Base-by-base conservation (phyloP, 2,329 filamentous ascomycete species). In the Pseudocercospora crystallina region DNA sequence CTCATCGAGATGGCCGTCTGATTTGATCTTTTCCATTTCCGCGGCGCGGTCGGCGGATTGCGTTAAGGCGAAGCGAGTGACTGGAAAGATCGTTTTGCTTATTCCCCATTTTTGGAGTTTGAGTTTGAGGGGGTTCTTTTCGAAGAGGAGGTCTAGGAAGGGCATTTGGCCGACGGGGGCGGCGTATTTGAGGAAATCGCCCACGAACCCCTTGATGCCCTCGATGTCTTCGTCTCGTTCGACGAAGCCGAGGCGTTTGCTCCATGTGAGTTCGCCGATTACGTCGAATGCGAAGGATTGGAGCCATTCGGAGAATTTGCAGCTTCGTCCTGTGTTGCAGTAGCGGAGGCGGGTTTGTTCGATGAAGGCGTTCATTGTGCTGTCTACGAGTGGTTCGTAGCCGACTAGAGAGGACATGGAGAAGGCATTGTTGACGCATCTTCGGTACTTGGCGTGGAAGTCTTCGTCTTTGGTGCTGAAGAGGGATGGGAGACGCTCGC, bases 261-360 rank as follows among this genome's bases (percentile, higher is more conserved):
- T 84, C 71, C 88, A 90, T 0, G 86, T 90, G 62, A 90, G 80
- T 54, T 88, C 84, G 5, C 86, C 86, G 55, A 90, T 90, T 11
- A 90, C 87, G 64, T 91, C 88, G 62, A 91, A 91, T 0, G 88
- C 88, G 60, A 88, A 90, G 65, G 84, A 90, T 63, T 91, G 87
- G 50, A 91, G 72, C 87, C 87, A 90, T 50, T 77, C 74, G 1
- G 82, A 81, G 49, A 89, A 85, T 63, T 88, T 80, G 62, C 84
- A 87, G 17, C 70, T 70, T 26, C 59, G 54, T 10, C 72, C 69
- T 0, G 71, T 71, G 4, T 65, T 65, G 8, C 70, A 70, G 58
- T 72, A 79, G 30, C 73, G 61, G 15, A 68, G 62, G 38, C 73
- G 64, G 2, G 75, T 77, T 54, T 73, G 71, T 49, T 73, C 69